phyloP scores from a whole-genome alignment of 108 stramenopile genomes.

The Aurantiochytrium sp. region DNA sequence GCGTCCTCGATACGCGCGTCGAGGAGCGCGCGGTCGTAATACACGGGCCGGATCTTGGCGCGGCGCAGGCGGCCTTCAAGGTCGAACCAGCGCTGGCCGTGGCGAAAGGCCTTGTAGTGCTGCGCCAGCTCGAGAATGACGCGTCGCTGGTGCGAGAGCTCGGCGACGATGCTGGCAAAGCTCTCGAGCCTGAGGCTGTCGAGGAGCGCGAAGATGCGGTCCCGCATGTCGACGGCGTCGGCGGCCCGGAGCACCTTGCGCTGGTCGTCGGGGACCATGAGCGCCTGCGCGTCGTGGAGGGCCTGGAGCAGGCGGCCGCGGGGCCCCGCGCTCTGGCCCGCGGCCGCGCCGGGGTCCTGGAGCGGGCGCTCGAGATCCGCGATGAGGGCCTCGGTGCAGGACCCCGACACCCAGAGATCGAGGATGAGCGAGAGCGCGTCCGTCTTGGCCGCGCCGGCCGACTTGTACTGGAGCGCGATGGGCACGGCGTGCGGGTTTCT shows the following conservation, averaged over 20 bases:
- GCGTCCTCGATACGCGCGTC: neutral
- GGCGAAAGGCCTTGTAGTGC: neutral
- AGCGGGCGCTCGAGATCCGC: neutral
- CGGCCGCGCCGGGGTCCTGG: too few species aligned
- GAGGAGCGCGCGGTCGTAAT: neutral
- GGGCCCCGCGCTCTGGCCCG: too few species aligned
- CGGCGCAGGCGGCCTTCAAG: neutral
- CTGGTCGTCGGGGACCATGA: neutral
- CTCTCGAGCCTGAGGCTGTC: neutral
- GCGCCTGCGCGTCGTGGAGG: neutral
- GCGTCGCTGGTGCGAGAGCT: neutral
- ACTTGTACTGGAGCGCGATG: neutral
- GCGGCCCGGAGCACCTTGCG: neutral
- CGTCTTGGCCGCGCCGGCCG: neutral
- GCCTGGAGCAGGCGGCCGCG: neutral
- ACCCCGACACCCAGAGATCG: slow-evolving; percentile 8
- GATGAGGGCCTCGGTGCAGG: neutral
- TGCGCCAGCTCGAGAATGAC: neutral
- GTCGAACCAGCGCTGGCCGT: neutral
- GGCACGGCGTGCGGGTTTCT: neutral
- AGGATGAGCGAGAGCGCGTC: neutral
- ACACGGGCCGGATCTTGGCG: neutral
- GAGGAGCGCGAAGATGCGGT: neutral
- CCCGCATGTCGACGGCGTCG: neutral
- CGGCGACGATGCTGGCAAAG: neutral